Evolutionary conservation across 2,329 filamentous ascomycete genomes (phyloP).

Genomic region (Penicillium hordei): DNA sequence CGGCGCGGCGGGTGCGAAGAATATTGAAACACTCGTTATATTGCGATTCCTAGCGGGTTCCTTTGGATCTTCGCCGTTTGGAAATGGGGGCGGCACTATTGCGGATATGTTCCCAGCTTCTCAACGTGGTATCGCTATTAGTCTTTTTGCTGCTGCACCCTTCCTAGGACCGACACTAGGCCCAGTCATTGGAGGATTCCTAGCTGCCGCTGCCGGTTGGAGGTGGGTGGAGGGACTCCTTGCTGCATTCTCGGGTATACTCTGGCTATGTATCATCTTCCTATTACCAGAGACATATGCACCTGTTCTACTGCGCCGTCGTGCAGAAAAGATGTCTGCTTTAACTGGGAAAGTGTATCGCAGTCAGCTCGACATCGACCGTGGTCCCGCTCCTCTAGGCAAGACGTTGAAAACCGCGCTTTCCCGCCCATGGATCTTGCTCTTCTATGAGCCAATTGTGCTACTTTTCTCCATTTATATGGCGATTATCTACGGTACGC

Average conservation of each 20-base stretch:
- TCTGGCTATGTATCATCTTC: conserved; percentile 27
- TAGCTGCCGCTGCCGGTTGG: conserved; percentile 32
- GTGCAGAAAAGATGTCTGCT: conserved; percentile 27
- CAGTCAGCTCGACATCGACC: conserved; percentile 29
- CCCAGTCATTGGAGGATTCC: conserved; percentile 32
- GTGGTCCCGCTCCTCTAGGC: conserved; percentile 21
- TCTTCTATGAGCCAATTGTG: conserved; percentile 33
- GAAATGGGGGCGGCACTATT: conserved; percentile 47
- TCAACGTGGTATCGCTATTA: conserved; percentile 57
- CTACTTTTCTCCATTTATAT: conserved; percentile 32
- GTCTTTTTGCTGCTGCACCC: conserved; percentile 65
- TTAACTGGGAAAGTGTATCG: conserved; percentile 29
- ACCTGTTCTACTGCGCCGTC: conserved; percentile 31
- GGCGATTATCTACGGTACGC: conserved; percentile 32
- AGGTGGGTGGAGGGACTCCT: conserved; percentile 33
- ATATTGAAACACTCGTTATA: conserved; percentile 59
- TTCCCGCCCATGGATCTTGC: conserved; percentile 31
- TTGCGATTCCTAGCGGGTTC: conserved; percentile 64
- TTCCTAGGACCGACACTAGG: conserved; percentile 53
- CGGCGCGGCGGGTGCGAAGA: conserved; percentile 55
- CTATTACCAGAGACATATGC: conserved; percentile 34
- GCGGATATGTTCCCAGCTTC: conserved; percentile 58
- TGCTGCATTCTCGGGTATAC: conserved; percentile 28
- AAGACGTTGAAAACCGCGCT: conserved; percentile 27
- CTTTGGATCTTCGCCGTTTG: conserved; percentile 58